Evolutionary conservation across 805 yeast genomes (phyloP).

Genomic region (Kluyveromyces lactis): DNA sequence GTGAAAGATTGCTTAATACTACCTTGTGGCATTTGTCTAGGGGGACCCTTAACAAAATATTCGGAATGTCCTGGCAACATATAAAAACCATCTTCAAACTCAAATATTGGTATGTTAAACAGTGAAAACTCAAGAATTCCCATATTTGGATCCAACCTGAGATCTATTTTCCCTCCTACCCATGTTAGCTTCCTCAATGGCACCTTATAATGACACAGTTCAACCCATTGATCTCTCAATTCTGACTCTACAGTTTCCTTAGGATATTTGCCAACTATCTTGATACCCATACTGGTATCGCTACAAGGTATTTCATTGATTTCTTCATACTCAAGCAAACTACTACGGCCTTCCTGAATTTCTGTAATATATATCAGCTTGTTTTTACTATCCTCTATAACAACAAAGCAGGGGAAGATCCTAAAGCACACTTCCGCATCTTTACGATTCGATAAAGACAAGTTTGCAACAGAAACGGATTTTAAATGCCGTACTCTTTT

Average conservation of each 20-base stretch:
- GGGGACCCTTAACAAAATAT: background rate
- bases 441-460: slow-evolving; percentile 8
- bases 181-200: slow-evolving; percentile 15
- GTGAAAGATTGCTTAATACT: slow-evolving; percentile 15
- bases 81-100: slow-evolving; percentile 20
- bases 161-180: slow-evolving; percentile 6
- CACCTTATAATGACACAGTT: slow-evolving; percentile 8
- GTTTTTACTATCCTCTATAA: slow-evolving; percentile 16
- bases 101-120: slow-evolving; percentile 18
- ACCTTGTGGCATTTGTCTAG: background rate
- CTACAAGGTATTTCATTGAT: slow-evolving; percentile 13
- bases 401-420: slow-evolving; percentile 16
- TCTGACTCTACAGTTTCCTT: background rate
- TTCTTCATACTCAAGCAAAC: slow-evolving; percentile 20
- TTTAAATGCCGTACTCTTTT: slow-evolving; percentile 22
- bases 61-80: slow-evolving; percentile 4
- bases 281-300: slow-evolving; percentile 11
- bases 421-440: slow-evolving; percentile 1
- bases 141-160: slow-evolving; percentile 7
- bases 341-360: slow-evolving; percentile 13
- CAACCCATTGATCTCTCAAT: slow-evolving; percentile 10
- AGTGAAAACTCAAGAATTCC: background rate
- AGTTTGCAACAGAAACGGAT: slow-evolving; percentile 16
- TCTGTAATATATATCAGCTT: slow-evolving; percentile 22
- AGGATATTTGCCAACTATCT: slow-evolving; percentile 17